A percentile compares a stretch with the other conserved stretches of the same genome.
Conservation (phyloP, 305 asterid species). For the Solanum hybrid region DNA sequence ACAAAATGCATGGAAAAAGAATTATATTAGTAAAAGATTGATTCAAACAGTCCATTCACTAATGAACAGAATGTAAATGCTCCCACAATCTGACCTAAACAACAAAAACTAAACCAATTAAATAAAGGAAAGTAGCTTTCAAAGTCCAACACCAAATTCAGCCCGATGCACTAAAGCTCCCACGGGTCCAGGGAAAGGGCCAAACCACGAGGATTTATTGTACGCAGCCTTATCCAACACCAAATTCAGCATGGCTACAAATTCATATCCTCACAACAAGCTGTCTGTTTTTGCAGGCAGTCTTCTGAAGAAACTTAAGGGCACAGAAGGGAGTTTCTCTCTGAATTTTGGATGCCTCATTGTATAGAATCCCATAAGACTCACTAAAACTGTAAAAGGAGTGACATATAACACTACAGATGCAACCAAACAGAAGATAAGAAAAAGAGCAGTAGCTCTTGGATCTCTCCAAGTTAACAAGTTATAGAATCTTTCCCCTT, state of each 20-base stretch:
- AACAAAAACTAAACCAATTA: neutral
- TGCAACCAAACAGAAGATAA: conserved; percentile 52
- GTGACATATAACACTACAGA: conserved; percentile 29
- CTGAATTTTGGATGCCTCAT: conserved; percentile 85
- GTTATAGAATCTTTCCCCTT: conserved; percentile 63
- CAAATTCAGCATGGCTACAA: neutral
- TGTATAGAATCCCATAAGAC: conserved; percentile 31
- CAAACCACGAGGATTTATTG: neutral
- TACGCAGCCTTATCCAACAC: neutral
- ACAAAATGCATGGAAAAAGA: neutral
- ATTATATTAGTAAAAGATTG: neutral
- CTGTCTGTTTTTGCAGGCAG: conserved; percentile 71
- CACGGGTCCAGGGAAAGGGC: neutral
- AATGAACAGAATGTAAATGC: neutral
- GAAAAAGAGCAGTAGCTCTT: conserved; percentile 65
- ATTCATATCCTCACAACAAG: conserved; percentile 40
- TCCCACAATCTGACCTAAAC: neutral
- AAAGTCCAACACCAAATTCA: neutral
- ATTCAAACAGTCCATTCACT: neutral
- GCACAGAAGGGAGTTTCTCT: conserved; percentile 42
- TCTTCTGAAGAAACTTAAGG: conserved; percentile 70
- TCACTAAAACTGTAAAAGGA: conserved; percentile 36
- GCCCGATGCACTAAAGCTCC: neutral
- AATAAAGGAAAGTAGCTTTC: neutral
- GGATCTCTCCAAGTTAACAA: conserved; percentile 85